Conservation (phyloP, 129 eudicot genomes). For the Ambrosia artemisiifolia region DNA sequence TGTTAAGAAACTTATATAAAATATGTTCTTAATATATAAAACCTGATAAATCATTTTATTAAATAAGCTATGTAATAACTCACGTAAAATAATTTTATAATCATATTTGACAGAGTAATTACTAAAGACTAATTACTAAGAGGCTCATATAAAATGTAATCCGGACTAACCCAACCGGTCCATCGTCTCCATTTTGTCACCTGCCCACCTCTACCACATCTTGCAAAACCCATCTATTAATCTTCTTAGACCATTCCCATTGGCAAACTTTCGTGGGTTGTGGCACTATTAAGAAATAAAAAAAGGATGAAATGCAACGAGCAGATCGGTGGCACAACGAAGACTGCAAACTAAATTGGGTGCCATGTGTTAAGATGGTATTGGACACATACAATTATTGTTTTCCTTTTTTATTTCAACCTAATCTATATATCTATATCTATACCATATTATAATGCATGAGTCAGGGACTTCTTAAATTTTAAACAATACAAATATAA, state of each 20-base stretch:
- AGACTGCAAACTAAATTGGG: too few species aligned
- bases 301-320: too few species aligned
- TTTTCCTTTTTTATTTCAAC: too few species aligned
- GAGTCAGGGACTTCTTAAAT: too few species aligned
- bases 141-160: background rate
- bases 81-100: background rate
- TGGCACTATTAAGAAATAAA: too few species aligned
- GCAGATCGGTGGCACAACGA: too few species aligned
- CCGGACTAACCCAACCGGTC: background rate
- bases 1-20: background rate
- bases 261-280: too few species aligned
- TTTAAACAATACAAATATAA: too few species aligned
- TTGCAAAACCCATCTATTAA: constrained; percentile 10
- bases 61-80: background rate
- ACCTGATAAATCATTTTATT: background rate
- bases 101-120: background rate
- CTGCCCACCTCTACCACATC: background rate
- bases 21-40: background rate
- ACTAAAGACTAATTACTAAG: background rate
- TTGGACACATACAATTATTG: too few species aligned
- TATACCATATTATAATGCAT: too few species aligned
- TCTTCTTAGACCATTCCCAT: constrained; percentile 22
- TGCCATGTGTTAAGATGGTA: too few species aligned
- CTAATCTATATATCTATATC: too few species aligned
- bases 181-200: background rate